Base-by-base conservation (phyloP, 305 asterid species). In the Solanum hybrid region DNA sequence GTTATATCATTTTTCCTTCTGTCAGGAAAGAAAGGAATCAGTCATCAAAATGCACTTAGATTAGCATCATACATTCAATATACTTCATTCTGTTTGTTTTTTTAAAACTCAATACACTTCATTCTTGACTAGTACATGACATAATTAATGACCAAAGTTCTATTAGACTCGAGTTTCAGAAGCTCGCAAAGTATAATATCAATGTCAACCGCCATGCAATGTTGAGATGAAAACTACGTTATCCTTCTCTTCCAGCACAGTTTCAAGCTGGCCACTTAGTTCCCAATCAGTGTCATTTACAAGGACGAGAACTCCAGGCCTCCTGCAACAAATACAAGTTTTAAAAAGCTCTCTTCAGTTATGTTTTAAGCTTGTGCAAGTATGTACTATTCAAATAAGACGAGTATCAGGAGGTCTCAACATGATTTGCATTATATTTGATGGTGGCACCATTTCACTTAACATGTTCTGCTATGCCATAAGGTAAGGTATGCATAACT, bases 271-370 rank as follows among this genome's bases (percentile, higher is more conserved):
- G 22, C 98, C 99, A 8, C 96, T 95, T 79, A 97, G 96, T 92
- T 97, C 99, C 99, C 98, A 96, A 83, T 96, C 99, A 15, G 97
- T 95, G 88, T 97, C 99, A n/a, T 96, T 96, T 20, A 97, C 92
- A 29, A 97, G 98, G 87, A 96, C 98, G 5, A 97, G 94, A 90
- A 97, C 98, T 89, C 99, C 99, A 1, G 99, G 99, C 91, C 99
- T 95, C 94, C 99, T 96, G 94, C 93, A 93, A 78, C 31, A 86
- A 4, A 93, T 34, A 51, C 20, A 82, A 41, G 17, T 41, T 41
- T 15, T 41, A 27, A 15, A 13, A 39, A 41, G 37, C 87, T 82
- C 36, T 82, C 38, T 17, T 45, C 29, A 15, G 75, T 45, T 29
- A 29, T 3, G 0, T 45, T 36, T 83, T 41, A 32, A 26, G 39